Evolutionary conservation across 257 asterid genomes (phyloP), one percentile per base, ranked within the genome.

Genomic region (Primulina huaijiensis): DNA sequence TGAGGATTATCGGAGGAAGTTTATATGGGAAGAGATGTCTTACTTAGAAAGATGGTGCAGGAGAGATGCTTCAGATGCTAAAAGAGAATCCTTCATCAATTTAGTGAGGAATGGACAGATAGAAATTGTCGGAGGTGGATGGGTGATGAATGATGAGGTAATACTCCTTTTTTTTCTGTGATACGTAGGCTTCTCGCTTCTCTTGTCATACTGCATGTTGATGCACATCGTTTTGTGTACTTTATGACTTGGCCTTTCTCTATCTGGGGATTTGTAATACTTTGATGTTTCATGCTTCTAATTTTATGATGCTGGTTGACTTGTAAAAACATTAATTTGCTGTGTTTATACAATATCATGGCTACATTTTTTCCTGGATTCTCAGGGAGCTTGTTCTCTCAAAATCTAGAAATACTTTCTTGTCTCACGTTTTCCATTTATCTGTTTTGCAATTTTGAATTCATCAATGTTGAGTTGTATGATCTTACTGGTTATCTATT

Each of bases 81-180:
- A 79, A 74, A 89, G 77, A 69, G 96, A 91, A 76, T 73, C 91
- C 67, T 89, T 94, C 79, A 75, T 68, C 87, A 86, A 78, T 80
- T 83, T 94, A 74, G 96, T 88, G 79, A 86, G 70, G 83, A 91
- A 71, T 77, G 97, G 97, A 23, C 99, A 91, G 84, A 82, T 94
- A 72, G 97, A 94, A 83, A 91, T 94, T 74, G 99, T 94, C 53
- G 95, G 97, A 76, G 99, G 99, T 74, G 99, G 99, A 72, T 94
- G 99, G 97, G 99, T 94, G 88, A 94, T 94, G 99, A 94, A 94
- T 77, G 99, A 94, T 67, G 97, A 94, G 99, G 99, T 94, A 82
- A 80, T 70, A 50, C 62, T 68, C 46, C 5, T 72, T 58, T 70
- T 30, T 27, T 62, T 50, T 65, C 38, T 76, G 34, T 38, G 37